These are phyloP conservation scores for Murraya paniculata DNA, from an alignment of 345 rosid species.

Conservation along the genomic window DNA sequence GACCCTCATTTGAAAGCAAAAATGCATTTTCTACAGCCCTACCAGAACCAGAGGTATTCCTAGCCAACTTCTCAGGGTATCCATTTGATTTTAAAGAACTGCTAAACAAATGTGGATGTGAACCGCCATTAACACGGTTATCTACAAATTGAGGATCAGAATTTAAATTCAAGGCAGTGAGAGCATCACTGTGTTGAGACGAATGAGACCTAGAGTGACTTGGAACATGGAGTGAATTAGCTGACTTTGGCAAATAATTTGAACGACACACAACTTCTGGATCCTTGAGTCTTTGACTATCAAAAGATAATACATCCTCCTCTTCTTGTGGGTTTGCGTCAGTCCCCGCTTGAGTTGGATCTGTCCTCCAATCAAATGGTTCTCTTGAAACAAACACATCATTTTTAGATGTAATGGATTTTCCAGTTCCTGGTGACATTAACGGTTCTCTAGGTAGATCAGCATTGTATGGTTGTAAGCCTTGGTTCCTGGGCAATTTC, in stretches of 20 bases:
- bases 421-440: slow-evolving; percentile 23
- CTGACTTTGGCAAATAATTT: slow-evolving; percentile 35
- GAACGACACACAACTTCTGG: slow-evolving; percentile 51
- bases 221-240: slow-evolving; percentile 33
- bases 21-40: slow-evolving; percentile 29
- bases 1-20: slow-evolving; percentile 34
- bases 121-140: slow-evolving; percentile 28
- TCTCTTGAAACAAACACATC: slow-evolving; percentile 26
- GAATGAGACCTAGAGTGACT: slow-evolving; percentile 46
- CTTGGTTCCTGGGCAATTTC: slow-evolving; percentile 35
- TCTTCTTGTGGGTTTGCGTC: slow-evolving; percentile 40
- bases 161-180: slow-evolving; percentile 23
- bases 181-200: slow-evolving; percentile 28
- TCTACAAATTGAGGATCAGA: slow-evolving; percentile 34
- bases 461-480: slow-evolving; percentile 26
- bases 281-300: slow-evolving; percentile 53
- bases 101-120: slow-evolving; percentile 27
- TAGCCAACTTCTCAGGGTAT: slow-evolving; percentile 33
- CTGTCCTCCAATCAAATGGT: slow-evolving; percentile 39
- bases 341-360: slow-evolving; percentile 17
- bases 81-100: slow-evolving; percentile 43
- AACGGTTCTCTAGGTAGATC: slow-evolving; percentile 31
- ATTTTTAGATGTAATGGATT: slow-evolving; percentile 25
- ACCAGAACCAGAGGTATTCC: slow-evolving; percentile 35
- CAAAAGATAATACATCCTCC: slow-evolving; percentile 60